Evolutionary conservation across 2,329 filamentous ascomycete species (phyloP).

Genomic region (Neofusicoccum cordaticola): DNA sequence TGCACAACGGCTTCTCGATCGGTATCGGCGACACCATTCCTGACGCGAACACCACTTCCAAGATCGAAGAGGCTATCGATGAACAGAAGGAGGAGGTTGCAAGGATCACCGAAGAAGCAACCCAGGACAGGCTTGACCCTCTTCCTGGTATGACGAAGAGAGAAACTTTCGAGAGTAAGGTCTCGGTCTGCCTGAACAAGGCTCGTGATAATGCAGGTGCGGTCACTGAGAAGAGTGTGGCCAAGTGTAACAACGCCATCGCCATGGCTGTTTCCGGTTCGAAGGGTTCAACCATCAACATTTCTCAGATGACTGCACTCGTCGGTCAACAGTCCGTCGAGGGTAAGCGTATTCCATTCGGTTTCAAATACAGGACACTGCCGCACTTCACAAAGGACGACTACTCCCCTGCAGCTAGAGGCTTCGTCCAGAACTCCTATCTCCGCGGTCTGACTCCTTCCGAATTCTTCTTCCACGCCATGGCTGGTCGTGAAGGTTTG

Average conservation of each 20-base stretch:
- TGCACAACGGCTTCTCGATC: conserved; percentile 95
- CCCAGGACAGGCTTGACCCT: conserved; percentile 84
- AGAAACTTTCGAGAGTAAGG: conserved; percentile 97
- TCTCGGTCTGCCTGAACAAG: conserved; percentile 88
- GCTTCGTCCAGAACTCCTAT: conserved; percentile 98
- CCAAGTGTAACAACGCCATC: conserved; percentile 93
- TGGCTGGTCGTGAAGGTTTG: conserved; percentile 99
- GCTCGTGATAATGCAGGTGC: conserved; percentile 96
- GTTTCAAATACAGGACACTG: conserved; percentile 95
- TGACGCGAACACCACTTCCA: conserved; percentile 76
- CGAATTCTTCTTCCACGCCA: conserved; percentile 99
- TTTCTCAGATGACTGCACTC: conserved; percentile 97
- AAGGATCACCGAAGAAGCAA: conserved; percentile 71
- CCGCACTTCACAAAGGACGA: conserved; percentile 99
- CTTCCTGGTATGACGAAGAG: conserved; percentile 97
- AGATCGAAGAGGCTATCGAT: conserved; percentile 79
- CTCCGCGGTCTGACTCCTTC: conserved; percentile 90
- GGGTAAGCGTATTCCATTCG: conserved; percentile 97
- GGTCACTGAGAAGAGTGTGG: conserved; percentile 84
- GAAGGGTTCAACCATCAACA: conserved; percentile 98
- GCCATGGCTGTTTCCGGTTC: conserved; percentile 96
- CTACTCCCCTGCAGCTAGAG: conserved; percentile 93
- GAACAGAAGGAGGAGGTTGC: conserved; percentile 79
- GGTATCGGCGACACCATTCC: conserved; percentile 98
- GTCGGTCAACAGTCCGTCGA: conserved; percentile 98